These are phyloP conservation scores for Zizania latifolia DNA, from an alignment of 176 grass and related monocot species.

Conservation along the genomic window DNA sequence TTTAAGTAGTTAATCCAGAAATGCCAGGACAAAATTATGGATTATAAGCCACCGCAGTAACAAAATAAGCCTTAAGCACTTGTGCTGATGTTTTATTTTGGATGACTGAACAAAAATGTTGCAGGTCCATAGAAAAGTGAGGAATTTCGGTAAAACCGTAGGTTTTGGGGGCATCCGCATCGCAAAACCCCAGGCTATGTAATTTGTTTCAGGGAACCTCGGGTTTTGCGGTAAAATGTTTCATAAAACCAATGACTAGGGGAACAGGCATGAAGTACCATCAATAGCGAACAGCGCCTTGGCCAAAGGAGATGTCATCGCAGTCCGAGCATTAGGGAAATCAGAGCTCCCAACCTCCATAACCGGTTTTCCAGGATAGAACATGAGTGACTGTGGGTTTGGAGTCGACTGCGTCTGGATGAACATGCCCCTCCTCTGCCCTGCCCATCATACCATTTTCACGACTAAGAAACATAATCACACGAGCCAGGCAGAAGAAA, in stretches of 20 bases:
- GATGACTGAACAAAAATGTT: constrained; percentile 3
- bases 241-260: not conserved
- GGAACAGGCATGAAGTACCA: constrained; percentile 43
- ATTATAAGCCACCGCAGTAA: too few relatives aligned
- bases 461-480: too few relatives aligned
- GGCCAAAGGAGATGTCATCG: constrained; percentile 80
- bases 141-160: not conserved
- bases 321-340: constrained; percentile 71
- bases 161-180: too few relatives aligned
- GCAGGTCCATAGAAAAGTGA: not conserved
- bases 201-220: too few relatives aligned
- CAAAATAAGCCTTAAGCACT: not conserved
- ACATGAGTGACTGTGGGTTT: constrained; percentile 91
- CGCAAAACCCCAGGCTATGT: too few relatives aligned
- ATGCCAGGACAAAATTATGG: too few relatives aligned
- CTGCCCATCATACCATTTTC: constrained; percentile 30
- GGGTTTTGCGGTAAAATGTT: too few relatives aligned
- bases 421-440: constrained; percentile 94
- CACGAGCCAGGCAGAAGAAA: not conserved
- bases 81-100: not conserved
- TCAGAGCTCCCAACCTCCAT: constrained; percentile 97
- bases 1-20: not conserved
- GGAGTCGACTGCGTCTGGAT: constrained; percentile 91
- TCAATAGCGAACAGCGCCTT: constrained; percentile 79
- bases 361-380: constrained; percentile 86